These are phyloP conservation scores for Sporothrix protearum DNA, from an alignment of 2,329 filamentous ascomycete genomes.

Conservation along the genomic window DNA sequence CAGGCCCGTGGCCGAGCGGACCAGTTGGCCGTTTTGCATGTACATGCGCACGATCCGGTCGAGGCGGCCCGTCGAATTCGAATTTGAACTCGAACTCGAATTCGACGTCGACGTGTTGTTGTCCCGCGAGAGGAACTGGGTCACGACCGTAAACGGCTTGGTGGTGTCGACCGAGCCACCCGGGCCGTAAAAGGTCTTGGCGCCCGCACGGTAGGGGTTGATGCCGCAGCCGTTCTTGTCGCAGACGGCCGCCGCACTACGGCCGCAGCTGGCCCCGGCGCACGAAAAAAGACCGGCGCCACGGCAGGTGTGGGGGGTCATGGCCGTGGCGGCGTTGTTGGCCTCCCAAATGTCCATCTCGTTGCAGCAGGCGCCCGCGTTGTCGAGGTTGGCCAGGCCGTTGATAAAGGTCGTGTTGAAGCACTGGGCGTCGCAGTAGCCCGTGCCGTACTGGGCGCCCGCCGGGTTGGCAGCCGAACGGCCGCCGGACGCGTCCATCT, in stretches of 20 bases:
- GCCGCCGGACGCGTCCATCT: slow-evolving; percentile 52
- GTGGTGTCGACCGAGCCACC: slow-evolving; percentile 53
- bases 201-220: slow-evolving; percentile 61
- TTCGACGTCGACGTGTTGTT: no score
- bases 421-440: slow-evolving; percentile 49
- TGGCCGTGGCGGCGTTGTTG: slow-evolving; percentile 56
- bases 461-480: slow-evolving; percentile 43
- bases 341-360: slow-evolving; percentile 63
- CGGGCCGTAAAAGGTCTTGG: slow-evolving; percentile 51
- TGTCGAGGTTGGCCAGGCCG: slow-evolving; percentile 40
- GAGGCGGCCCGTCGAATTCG: background rate
- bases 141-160: slow-evolving; percentile 58
- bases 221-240: slow-evolving; percentile 64
- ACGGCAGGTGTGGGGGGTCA: slow-evolving; percentile 57
- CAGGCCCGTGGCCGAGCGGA: background rate
- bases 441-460: slow-evolving; percentile 52
- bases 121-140: slow-evolving; percentile 49
- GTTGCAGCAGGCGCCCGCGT: slow-evolving; percentile 52
- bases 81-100: no score
- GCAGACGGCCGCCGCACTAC: slow-evolving; percentile 46
- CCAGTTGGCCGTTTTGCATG: background rate
- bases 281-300: slow-evolving; percentile 42
- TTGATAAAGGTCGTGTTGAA: slow-evolving; percentile 48
- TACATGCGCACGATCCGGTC: background rate
- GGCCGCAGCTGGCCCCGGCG: slow-evolving; percentile 39